Percentiles rank a stretch among this genome's conserved stretches.
Conservation (phyloP, 371 early-diverging fungal species). For the Actinomortierella wolfii region DNA sequence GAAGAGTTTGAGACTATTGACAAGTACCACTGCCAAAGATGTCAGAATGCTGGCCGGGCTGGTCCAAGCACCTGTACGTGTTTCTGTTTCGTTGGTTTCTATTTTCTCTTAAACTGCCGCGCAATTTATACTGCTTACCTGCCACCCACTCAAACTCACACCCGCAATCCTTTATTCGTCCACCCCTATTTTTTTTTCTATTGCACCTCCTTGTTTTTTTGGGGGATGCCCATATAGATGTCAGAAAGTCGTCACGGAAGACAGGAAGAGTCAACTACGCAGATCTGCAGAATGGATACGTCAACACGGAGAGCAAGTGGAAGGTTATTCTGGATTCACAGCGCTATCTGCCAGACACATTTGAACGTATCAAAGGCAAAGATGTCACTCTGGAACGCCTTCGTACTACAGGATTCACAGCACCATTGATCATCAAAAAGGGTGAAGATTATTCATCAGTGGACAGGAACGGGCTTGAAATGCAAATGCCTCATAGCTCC, state of each 20-base stretch:
- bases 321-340: slow-evolving; percentile 60
- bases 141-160: background rate
- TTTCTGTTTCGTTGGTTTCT: slow-evolving; percentile 5
- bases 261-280: slow-evolving; percentile 69
- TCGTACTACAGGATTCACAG: slow-evolving; percentile 57
- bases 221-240: slow-evolving; percentile 38
- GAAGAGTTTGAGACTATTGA: slow-evolving; percentile 65
- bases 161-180: background rate
- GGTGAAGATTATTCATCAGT: slow-evolving; percentile 11
- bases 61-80: slow-evolving; percentile 69
- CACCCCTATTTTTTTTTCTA: background rate
- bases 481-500: slow-evolving; percentile 73
- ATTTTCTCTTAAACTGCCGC: background rate
- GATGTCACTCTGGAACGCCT: slow-evolving; percentile 61
- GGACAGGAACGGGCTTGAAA: slow-evolving; percentile 68
- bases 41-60: slow-evolving; percentile 44
- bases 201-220: background rate
- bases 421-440: slow-evolving; percentile 64
- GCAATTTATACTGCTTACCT: background rate
- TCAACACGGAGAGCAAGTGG: slow-evolving; percentile 71
- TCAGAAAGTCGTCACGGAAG: slow-evolving; percentile 63
- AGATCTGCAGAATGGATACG: slow-evolving; percentile 70
- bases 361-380: slow-evolving; percentile 58
- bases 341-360: slow-evolving; percentile 59
- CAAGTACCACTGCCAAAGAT: slow-evolving; percentile 68